phyloP scores from a whole-genome alignment of 2,329 filamentous ascomycete genomes.

The Seiridium cupressi region DNA sequence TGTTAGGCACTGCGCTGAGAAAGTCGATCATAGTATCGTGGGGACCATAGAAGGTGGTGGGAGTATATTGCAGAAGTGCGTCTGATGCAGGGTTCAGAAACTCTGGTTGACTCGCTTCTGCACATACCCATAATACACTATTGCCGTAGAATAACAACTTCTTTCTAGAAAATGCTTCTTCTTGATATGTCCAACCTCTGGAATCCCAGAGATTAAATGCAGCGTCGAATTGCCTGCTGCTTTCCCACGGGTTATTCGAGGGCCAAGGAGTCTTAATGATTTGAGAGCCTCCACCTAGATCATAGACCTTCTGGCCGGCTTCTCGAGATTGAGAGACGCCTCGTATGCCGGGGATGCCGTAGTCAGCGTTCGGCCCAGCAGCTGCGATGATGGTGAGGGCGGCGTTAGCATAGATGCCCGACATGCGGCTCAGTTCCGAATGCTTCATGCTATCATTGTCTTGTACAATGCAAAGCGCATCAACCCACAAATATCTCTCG shows the following conservation, averaged over 20 bases:
- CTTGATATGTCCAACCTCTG: neutral
- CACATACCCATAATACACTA: neutral
- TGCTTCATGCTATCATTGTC: neutral
- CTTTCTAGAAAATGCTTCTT: neutral
- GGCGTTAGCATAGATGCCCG: neutral
- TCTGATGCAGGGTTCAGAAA: neutral
- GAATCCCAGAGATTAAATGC: neutral
- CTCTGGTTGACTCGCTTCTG: neutral
- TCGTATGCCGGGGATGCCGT: neutral
- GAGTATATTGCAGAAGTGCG: neutral
- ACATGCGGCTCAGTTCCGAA: neutral
- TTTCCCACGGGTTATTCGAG: neutral
- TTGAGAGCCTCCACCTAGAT: neutral
- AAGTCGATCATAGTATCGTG: neutral
- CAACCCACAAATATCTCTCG: neutral
- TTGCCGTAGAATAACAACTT: neutral
- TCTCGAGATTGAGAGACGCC: neutral
- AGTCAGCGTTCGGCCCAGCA: neutral
- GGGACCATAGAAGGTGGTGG: neutral
- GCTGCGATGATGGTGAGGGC: neutral
- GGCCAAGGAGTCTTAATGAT: neutral
- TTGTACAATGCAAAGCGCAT: neutral
- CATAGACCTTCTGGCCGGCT: neutral
- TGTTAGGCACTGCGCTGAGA: neutral
- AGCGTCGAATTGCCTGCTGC: neutral